Evolutionary conservation across 2,329 filamentous ascomycete genomes (phyloP), one percentile per base, ranked within the genome.

Genomic region (Fusarium sp.): DNA sequence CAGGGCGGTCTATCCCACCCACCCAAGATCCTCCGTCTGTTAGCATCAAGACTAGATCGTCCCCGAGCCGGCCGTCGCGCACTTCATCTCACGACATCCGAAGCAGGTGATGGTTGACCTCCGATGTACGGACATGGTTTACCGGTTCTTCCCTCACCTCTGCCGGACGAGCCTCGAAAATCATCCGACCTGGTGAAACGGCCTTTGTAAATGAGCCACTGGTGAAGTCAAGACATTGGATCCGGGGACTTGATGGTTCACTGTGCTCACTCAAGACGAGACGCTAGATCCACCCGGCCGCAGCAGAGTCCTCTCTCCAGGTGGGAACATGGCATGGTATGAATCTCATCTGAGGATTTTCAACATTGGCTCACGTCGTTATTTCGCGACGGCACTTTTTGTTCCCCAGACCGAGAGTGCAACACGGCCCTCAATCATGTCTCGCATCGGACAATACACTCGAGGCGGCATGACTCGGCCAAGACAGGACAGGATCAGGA

Each of bases 351-450:
- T 18, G 59, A 73, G 63, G 64, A 76, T 72, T 69, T 68, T 20
- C 59, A 56, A 57, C 20, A 33, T n/a, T 52, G 37, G 67, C 62
- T 68, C 73, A 68, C 56, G 43, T 65, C 48, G 31, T 58, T 43
- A 33, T 57, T 65, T 57, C 48, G 56, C 31, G 33, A 63, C 37
- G 67, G 56, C 52, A 65, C 48, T 70, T 52, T 48, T 52, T 27
- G 31, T 71, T 74, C 76, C 76, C 74, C 76, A 76, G 73, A 78
- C 64, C 70, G 68, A 72, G 63, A 64, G 54, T 68, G 52, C 54
- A 74, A 68, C 52, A 69, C 29, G 59, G 52, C 63, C 37, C 64
- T 74, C 59, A 68, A 71, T 50, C 65, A 63, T 67, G 67, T 75
- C 67, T 65, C 69, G 69, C 65, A 61, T 73, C 75, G 65, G 66